Base-by-base conservation (phyloP, 306 rosid species). In the Glycyrrhiza uralensis region DNA sequence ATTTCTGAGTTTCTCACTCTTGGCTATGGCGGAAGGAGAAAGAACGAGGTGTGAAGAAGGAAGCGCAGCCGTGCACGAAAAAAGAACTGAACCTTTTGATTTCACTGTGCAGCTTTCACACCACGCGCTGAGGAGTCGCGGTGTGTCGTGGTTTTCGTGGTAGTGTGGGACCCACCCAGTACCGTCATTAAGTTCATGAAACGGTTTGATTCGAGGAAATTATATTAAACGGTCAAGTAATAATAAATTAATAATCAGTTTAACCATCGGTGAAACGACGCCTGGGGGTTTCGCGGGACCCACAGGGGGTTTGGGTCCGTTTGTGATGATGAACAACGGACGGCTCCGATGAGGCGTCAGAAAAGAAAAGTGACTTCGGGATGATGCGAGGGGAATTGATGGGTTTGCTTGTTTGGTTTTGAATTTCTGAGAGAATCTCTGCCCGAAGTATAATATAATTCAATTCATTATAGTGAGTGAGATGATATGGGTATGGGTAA, bases 21-120 rank as follows among this genome's bases (percentile, higher is more conserved):
- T 12, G 13, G 13, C 59, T 29, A 45, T 15, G 74, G 75, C 22
- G 33, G 72, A 63, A 32, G 52, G 4, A 59, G 57, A 32, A 19
- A 3, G 38, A 13, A 29, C 2, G 23, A 13, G 2, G 22, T 2
- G 26, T 22, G 70, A 30, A 6, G 64, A 33, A 51, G 66, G 51
- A 70, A 69, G 26, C 6, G 41, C 13, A 47, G 65, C 26, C 36
- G 80, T 44, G 35, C 46, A 49, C 33, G 74, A 42, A 77, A n/a
- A 81, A 82, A 61, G 68, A 73, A 81, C 74, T 15, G 74, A 17
- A 20, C 8, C 58, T 68, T 54, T 78, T 49, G 9, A 32, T 30
- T 26, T 7, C 7, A 9, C 15, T 7, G 30, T 14, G 22, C 2
- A 61, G 12, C 38, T 33, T 26, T 1, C 15, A 54, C 5, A 0